A percentile compares a stretch with the other conserved stretches of the same genome.
phyloP scores from a whole-genome alignment of 306 rosid species.

The Senna siamea region DNA sequence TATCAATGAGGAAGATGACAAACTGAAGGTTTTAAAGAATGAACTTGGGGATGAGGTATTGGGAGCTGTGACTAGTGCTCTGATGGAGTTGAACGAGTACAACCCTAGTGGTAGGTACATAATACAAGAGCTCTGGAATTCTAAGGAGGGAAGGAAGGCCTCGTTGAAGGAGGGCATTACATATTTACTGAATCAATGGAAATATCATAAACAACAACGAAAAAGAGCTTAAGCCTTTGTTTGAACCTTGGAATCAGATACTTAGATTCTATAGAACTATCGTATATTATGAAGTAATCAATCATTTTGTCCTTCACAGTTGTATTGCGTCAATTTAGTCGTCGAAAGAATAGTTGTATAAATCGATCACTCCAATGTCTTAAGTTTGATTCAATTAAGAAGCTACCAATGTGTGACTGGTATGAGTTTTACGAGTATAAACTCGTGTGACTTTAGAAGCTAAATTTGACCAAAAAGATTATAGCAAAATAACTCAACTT shows the following conservation, averaged over 20 bases:
- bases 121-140: constrained; percentile 68
- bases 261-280: no score
- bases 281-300: no score
- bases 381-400: no score
- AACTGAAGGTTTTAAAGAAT: constrained; percentile 54
- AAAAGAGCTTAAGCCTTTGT: not conserved
- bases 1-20: constrained; percentile 67
- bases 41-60: constrained; percentile 62
- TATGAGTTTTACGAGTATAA: no score
- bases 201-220: not conserved
- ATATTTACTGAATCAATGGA: constrained; percentile 41
- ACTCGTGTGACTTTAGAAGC: no score
- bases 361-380: no score
- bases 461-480: no score
- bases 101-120: constrained; percentile 86
- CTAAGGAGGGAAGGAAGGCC: constrained; percentile 66
- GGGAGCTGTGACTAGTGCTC: constrained; percentile 57
- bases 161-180: constrained; percentile 58
- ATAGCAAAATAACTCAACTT: no score
- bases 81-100: constrained; percentile 69
- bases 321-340: not conserved
- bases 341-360: not conserved
- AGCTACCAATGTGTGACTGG: no score
- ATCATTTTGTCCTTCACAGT: not conserved
- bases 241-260: no score